Conservation (phyloP, 257 asterid species). For the Cinchona pubescens region DNA sequence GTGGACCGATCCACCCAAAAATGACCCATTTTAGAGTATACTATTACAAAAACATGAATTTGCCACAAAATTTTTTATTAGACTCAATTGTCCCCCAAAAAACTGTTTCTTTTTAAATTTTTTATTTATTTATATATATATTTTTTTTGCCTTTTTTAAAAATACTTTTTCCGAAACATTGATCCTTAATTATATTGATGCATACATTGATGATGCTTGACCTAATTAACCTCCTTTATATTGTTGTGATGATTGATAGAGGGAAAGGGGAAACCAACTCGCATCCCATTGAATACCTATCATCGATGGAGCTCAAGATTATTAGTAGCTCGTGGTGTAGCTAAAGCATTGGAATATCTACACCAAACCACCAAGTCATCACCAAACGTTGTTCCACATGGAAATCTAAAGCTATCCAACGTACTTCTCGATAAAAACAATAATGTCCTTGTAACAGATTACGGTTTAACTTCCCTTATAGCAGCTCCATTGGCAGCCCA, state of each 20-base stretch:
- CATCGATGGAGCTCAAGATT: constrained; percentile 67
- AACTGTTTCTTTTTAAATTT: no score
- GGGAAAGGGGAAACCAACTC: constrained; percentile 49
- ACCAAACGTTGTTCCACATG: constrained; percentile 55
- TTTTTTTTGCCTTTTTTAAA: no score
- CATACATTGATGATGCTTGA: not conserved
- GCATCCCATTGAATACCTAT: constrained; percentile 59
- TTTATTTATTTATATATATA: no score
- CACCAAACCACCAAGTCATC: constrained; percentile 43
- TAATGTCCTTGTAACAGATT: constrained; percentile 48
- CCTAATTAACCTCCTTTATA: not conserved
- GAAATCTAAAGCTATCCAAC: constrained; percentile 66
- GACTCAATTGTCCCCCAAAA: no score
- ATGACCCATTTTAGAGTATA: no score
- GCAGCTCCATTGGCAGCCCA: constrained; percentile 52
- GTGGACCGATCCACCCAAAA: no score
- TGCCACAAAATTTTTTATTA: no score
- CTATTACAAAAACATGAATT: no score
- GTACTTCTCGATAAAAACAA: constrained; percentile 57
- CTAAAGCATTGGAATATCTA: constrained; percentile 55
- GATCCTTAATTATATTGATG: no score
- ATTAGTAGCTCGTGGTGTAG: constrained; percentile 52
- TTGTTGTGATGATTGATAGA: constrained; percentile 29
- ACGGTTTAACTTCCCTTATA: constrained; percentile 54
- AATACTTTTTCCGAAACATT: no score